A percentile compares a stretch with the other conserved stretches of the same genome.
phyloP scores from a whole-genome alignment of 495 filamentous ascomycete species.

The Gamarada debralockiae region DNA sequence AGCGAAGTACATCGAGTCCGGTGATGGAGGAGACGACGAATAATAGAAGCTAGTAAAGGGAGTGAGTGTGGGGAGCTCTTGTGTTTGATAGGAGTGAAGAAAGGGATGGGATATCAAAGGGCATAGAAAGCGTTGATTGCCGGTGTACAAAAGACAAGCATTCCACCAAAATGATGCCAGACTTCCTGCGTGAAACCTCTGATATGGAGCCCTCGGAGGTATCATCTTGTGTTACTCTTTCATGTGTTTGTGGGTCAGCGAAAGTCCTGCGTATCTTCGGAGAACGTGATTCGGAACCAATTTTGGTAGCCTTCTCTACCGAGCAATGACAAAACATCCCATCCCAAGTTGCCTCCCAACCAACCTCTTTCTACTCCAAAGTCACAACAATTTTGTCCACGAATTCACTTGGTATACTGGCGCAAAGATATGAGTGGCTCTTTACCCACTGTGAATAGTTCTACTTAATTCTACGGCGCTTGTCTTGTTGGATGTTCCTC shows the following conservation, averaged over 20 bases:
- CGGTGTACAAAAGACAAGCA: slow-evolving; percentile 25
- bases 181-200: background rate
- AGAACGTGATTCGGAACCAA: background rate
- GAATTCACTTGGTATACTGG: no score
- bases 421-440: no score
- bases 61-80: background rate
- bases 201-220: background rate
- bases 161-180: slow-evolving; percentile 12
- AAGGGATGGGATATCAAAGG: background rate
- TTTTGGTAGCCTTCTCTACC: slow-evolving; percentile 7
- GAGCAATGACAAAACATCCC: slow-evolving; percentile 6
- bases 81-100: background rate
- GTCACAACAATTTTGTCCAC: no score
- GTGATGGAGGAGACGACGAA: slow-evolving; percentile 43
- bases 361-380: background rate
- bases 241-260: no score
- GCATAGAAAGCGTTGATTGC: slow-evolving; percentile 5
- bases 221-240: no score
- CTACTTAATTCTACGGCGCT: no score
- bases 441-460: no score
- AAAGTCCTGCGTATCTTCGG: no score
- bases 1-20: slow-evolving; percentile 63
- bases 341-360: slow-evolving; percentile 4
- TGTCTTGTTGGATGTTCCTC: no score
- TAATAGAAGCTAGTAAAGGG: slow-evolving; percentile 8